These are phyloP conservation scores for Rhizophora apiculata DNA, from an alignment of 345 rosid genomes.

Conservation along the genomic window DNA sequence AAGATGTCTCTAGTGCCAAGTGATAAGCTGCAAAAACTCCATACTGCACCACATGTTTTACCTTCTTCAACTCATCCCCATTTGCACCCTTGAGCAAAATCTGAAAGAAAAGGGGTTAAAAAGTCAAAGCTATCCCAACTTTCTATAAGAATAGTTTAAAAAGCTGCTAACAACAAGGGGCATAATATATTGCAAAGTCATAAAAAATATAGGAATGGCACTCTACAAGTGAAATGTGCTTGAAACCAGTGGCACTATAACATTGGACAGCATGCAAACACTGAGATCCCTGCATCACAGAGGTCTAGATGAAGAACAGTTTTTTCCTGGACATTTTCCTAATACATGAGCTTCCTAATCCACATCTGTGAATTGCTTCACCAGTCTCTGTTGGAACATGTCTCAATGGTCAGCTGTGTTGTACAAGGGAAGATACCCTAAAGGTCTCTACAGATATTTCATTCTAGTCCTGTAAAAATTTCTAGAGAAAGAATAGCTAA, in stretches of 20 bases:
- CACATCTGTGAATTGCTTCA: slow-evolving; percentile 9
- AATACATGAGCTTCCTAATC: neutral
- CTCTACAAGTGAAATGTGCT: too few species aligned
- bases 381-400: neutral
- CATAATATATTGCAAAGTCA: too few species aligned
- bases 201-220: too few species aligned
- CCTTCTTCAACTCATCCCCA: slow-evolving; percentile 81
- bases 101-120: slow-evolving; percentile 33
- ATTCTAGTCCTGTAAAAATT: too few species aligned
- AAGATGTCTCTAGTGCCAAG: slow-evolving; percentile 86
- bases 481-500: too few species aligned
- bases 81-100: slow-evolving; percentile 88
- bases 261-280: neutral
- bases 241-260: neutral
- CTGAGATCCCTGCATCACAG: neutral
- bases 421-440: slow-evolving; percentile 8
- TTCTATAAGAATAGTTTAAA: neutral
- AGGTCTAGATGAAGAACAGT: neutral
- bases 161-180: too few species aligned
- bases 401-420: slow-evolving; percentile 1
- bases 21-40: slow-evolving; percentile 98
- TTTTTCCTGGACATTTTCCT: neutral
- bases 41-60: slow-evolving; percentile 89
- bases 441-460: neutral
- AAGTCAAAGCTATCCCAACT: slow-evolving; percentile 17